Conservation (phyloP, 495 filamentous ascomycete genomes). For the Xylaria longipes region DNA sequence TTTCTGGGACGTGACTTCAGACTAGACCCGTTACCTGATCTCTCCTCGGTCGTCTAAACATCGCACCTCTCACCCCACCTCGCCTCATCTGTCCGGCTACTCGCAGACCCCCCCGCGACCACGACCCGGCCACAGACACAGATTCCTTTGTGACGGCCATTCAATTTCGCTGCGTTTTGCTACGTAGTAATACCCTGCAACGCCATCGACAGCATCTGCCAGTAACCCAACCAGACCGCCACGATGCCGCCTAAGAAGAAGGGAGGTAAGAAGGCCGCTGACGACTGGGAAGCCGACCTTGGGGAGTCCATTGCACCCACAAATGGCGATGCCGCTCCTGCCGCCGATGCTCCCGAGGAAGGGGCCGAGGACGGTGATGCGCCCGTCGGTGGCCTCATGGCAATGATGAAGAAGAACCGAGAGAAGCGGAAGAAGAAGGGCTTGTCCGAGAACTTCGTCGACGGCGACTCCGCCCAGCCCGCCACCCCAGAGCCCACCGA, state of each 20-base stretch:
- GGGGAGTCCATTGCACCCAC: slow-evolving; percentile 72
- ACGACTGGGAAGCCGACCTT: slow-evolving; percentile 97
- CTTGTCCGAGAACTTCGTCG: slow-evolving; percentile 74
- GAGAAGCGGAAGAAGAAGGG: slow-evolving; percentile 95
- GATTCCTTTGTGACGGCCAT: not conserved
- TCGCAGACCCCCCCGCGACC: not conserved
- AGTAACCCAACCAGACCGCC: not conserved
- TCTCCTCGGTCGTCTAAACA: slow-evolving; percentile 20
- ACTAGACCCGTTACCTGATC: slow-evolving; percentile 12
- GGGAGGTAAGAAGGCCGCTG: slow-evolving; percentile 82
- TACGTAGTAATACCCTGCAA: not conserved
- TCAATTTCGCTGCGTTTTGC: not conserved
- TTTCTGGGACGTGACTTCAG: slow-evolving; percentile 14
- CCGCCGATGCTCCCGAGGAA: slow-evolving; percentile 42
- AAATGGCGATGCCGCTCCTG: slow-evolving; percentile 46
- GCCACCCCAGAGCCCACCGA: slow-evolving; percentile 54
- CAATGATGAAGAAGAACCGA: slow-evolving; percentile 84
- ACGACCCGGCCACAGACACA: not conserved
- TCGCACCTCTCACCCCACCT: slow-evolving; percentile 15
- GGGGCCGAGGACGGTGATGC: slow-evolving; percentile 53
- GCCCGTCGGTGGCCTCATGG: slow-evolving; percentile 76
- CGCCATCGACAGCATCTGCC: not conserved
- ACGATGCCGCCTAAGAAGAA: slow-evolving; percentile 94
- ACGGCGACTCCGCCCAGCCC: slow-evolving; percentile 68
- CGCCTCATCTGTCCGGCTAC: slow-evolving; percentile 5